Percentiles rank a stretch among this genome's conserved stretches.
Evolutionary conservation across 345 rosid species (phyloP).

Genomic region (Lepidium aucheri): DNA sequence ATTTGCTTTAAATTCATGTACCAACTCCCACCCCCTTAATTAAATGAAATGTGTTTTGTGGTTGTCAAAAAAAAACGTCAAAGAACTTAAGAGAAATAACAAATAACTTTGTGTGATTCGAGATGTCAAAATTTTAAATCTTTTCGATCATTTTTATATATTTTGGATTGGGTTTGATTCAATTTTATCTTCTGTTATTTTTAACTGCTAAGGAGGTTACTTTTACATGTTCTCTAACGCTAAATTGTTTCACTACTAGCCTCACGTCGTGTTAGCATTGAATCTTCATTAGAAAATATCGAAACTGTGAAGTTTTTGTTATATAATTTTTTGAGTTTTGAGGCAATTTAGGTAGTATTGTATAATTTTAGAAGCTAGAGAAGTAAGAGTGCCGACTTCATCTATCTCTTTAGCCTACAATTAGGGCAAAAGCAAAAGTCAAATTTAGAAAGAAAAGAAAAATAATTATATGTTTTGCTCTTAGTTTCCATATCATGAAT

Average conservation of each 20-base stretch:
- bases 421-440: background rate
- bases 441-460: background rate
- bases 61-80: too few relatives aligned
- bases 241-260: constrained; percentile 13
- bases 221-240: constrained; percentile 36
- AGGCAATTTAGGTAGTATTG: too few relatives aligned
- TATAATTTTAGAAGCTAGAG: constrained; percentile 14
- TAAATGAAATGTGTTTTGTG: too few relatives aligned
- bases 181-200: constrained; percentile 3
- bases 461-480: background rate
- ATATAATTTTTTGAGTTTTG: background rate
- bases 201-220: constrained; percentile 22
- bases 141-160: background rate
- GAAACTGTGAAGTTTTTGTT: background rate
- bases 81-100: too few relatives aligned
- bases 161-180: background rate
- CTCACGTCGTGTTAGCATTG: constrained; percentile 26
- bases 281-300: constrained; percentile 6
- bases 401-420: constrained; percentile 17
- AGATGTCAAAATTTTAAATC: background rate
- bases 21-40: too few relatives aligned
- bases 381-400: constrained; percentile 28
- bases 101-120: constrained; percentile 26
- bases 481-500: constrained; percentile 15
- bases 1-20: too few relatives aligned